Percentiles rank a stretch among this genome's conserved stretches.
Evolutionary conservation across 1,139 yeast species (phyloP).

Genomic region (Suhomyces terraborum): DNA sequence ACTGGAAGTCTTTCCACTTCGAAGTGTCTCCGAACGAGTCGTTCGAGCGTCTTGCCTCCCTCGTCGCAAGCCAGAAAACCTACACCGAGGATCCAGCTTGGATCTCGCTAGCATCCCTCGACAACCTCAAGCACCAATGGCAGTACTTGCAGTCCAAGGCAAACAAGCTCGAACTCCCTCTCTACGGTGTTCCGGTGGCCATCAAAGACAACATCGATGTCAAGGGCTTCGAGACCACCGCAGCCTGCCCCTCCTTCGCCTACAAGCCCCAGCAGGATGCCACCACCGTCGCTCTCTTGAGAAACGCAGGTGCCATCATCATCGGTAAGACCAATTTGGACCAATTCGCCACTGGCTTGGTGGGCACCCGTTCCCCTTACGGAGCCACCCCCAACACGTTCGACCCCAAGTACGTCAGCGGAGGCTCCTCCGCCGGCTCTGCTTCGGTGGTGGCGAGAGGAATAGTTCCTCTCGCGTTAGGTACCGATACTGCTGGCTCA

Average conservation of each 20-base stretch:
- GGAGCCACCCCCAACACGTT: slow-evolving; percentile 85
- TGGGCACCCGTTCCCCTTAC: slow-evolving; percentile 92
- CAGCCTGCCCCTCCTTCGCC: slow-evolving; percentile 86
- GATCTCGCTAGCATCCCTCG: slow-evolving; percentile 72
- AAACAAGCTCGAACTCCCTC: slow-evolving; percentile 53
- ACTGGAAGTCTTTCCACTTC: slow-evolving; percentile 74
- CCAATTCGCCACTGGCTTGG: slow-evolving; percentile 96
- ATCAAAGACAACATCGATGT: slow-evolving; percentile 94
- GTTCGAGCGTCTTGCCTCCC: slow-evolving; percentile 44
- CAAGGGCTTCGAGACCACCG: slow-evolving; percentile 80
- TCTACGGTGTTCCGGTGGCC: slow-evolving; percentile 93
- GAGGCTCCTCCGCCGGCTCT: slow-evolving; percentile 97
- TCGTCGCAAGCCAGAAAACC: slow-evolving; percentile 50
- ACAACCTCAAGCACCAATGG: slow-evolving; percentile 76
- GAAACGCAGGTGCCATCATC: slow-evolving; percentile 85
- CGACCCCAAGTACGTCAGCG: slow-evolving; percentile 74
- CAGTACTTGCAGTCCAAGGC: slow-evolving; percentile 64
- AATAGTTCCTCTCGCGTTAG: slow-evolving; percentile 81
- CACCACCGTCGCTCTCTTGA: slow-evolving; percentile 65
- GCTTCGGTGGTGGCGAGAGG: slow-evolving; percentile 90
- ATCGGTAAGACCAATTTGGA: slow-evolving; percentile 93
- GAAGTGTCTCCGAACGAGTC: slow-evolving; percentile 66
- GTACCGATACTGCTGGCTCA: slow-evolving; percentile 98
- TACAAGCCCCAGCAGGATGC: slow-evolving; percentile 73
- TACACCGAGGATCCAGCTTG: slow-evolving; percentile 78